Evolutionary conservation across 208 protist genomes (phyloP), one percentile per base, ranked within the genome.

Genomic region (Vickermania spadyakhi): DNA sequence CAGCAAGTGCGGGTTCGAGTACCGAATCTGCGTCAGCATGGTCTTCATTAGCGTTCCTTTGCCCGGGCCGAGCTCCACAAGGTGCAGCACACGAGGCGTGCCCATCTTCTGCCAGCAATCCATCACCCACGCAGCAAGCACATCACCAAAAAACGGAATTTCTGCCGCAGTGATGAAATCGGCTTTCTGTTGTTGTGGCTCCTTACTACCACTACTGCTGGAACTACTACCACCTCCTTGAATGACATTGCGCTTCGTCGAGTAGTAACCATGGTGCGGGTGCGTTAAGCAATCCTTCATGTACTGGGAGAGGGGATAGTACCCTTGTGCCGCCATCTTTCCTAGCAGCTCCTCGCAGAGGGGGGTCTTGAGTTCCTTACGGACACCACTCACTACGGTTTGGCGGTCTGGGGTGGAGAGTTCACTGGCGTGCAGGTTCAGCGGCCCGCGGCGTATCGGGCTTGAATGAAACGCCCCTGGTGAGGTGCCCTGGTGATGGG

Each of bases 121-220:
- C 81, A 93, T 88, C 65, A 91, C 73, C 87, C 90, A 96, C 60
- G 84, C 87, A 13, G 84, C 83, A 30, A 96, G 68, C 18, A 92
- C 71, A 56, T 96, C 90, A n/a, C 79, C 90, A 64, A 96, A 96
- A 41, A 96, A 93, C 1, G 78, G 71, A 67, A 96, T 93, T 62
- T 96, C 86, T 30, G 90, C 84, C 41, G 90, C 83, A 4, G 90
- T 96, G 58, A 94, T 82, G 73, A 96, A 96, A 71, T 96, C 90
- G 36, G 11, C 36, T 7, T 18, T 7, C 36, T 45, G 36, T 18
- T 45, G 36, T 18, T 7, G 36, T 7, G 7, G 11, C 36, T 7
- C 36, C 36, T 18, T 18, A 45, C 11, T 18, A 18, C 36, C 36
- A 18, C 11, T 18, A 7, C 18, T 45, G 0, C 84, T 84, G 62